These are phyloP conservation scores for Podospora sp. DNA, from an alignment of 495 filamentous ascomycete species.

Conservation along the genomic window DNA sequence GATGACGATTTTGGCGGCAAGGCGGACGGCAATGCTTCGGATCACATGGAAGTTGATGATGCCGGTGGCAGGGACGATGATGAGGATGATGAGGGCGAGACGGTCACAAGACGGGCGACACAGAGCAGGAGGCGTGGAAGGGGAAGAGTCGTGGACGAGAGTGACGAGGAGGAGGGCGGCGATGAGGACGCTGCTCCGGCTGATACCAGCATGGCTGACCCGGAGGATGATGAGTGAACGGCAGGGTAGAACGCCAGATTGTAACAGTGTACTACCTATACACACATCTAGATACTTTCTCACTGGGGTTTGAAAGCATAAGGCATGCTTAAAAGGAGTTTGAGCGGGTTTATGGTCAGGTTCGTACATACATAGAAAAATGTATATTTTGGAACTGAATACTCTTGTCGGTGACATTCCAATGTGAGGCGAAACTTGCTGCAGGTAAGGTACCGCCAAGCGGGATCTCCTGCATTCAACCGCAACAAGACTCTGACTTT, in stretches of 20 bases:
- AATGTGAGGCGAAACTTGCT: too few species aligned
- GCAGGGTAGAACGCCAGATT: neutral
- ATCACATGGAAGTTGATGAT: conserved; percentile 28
- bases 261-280: conserved; percentile 15
- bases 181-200: conserved; percentile 1
- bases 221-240: conserved; percentile 38
- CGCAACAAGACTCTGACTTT: too few species aligned
- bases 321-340: neutral
- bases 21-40: conserved; percentile 19
- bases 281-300: neutral
- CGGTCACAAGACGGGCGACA: conserved; percentile 29
- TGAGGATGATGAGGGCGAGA: conserved; percentile 46
- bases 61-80: conserved; percentile 34
- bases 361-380: too few species aligned
- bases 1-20: neutral
- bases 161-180: conserved; percentile 45
- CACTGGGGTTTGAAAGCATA: neutral
- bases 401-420: too few species aligned
- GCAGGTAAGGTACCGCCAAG: too few species aligned
- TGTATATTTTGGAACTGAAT: too few species aligned
- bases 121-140: conserved; percentile 39
- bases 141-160: conserved; percentile 49
- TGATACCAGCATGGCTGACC: conserved; percentile 44
- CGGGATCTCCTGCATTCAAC: too few species aligned
- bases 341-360: neutral